These are phyloP conservation scores for Corrigiola litoralis DNA, from an alignment of 179 eudicot species.

Conservation along the genomic window DNA sequence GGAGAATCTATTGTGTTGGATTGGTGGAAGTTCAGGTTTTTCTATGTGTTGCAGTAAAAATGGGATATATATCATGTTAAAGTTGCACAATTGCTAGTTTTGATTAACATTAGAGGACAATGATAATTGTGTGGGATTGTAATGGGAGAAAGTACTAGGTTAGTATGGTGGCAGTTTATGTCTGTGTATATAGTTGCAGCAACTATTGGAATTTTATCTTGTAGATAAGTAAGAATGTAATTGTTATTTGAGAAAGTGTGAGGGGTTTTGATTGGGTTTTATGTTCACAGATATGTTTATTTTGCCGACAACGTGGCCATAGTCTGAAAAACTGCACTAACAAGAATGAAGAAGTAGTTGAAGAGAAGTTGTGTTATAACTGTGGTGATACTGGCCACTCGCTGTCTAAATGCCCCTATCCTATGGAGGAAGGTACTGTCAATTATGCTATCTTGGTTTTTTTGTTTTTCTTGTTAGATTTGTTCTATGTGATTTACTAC, in stretches of 20 bases:
- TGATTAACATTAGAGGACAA: not conserved
- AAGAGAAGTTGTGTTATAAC: conserved; percentile 74
- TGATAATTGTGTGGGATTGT: too few relatives aligned
- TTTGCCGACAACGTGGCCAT: conserved; percentile 85
- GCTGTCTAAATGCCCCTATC: conserved; percentile 56
- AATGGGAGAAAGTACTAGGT: not conserved
- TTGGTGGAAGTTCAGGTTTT: not conserved
- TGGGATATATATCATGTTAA: not conserved
- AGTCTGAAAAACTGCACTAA: conserved; percentile 77
- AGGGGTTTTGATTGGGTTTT: not conserved
- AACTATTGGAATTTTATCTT: not conserved
- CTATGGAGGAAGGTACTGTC: conserved; percentile 85
- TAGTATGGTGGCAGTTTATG: not conserved
- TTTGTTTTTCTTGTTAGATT: not conserved
- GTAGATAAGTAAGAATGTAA: not conserved
- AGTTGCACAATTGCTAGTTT: not conserved
- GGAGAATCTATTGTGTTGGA: not conserved
- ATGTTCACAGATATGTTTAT: conserved; percentile 64
- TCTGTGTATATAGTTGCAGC: not conserved
- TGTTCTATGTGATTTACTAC: not conserved
- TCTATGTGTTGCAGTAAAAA: not conserved
- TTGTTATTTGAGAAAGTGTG: not conserved
- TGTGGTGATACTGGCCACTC: conserved; percentile 86
- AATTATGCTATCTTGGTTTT: conserved; percentile 7
- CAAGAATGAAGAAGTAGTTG: conserved; percentile 52